Percentiles rank a stretch among this genome's conserved stretches.
Conservation (phyloP, 2,329 filamentous ascomycete species). For the Venturia effusa region DNA sequence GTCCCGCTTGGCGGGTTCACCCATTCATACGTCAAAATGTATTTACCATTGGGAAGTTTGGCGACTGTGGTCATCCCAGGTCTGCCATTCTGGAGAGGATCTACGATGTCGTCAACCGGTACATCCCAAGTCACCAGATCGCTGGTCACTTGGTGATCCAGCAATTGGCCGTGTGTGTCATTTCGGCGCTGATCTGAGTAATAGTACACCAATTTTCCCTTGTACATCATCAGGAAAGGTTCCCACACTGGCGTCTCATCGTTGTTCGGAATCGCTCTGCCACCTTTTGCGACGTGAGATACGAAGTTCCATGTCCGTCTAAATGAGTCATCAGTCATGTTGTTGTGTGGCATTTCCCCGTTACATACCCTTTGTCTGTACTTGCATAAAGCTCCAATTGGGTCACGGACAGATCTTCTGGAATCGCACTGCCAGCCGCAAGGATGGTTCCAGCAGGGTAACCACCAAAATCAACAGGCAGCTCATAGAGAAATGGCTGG, state of each 20-base stretch:
- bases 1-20: slow-evolving; percentile 32
- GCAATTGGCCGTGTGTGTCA: slow-evolving; percentile 52
- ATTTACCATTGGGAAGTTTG: slow-evolving; percentile 47
- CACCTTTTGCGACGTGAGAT: slow-evolving; percentile 53
- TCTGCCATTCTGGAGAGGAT: slow-evolving; percentile 50
- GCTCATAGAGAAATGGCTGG: slow-evolving; percentile 57
- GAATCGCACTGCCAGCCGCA: slow-evolving; percentile 49
- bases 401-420: slow-evolving; percentile 47
- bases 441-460: slow-evolving; percentile 54
- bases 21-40: slow-evolving; percentile 56
- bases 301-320: slow-evolving; percentile 53
- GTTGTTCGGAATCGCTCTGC: slow-evolving; percentile 51
- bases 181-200: slow-evolving; percentile 63
- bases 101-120: slow-evolving; percentile 51
- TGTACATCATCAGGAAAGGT: slow-evolving; percentile 51
- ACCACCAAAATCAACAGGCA: slow-evolving; percentile 46
- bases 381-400: slow-evolving; percentile 61
- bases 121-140: slow-evolving; percentile 51
- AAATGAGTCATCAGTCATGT: neutral
- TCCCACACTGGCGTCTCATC: slow-evolving; percentile 63
- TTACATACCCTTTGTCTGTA: slow-evolving; percentile 39
- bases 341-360: neutral
- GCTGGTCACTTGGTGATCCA: slow-evolving; percentile 51
- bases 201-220: slow-evolving; percentile 52
- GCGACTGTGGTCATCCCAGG: slow-evolving; percentile 59